Evolutionary conservation across 1,284 basidiomycete genomes (phyloP).

Genomic region (Spongiforma sp.): DNA sequence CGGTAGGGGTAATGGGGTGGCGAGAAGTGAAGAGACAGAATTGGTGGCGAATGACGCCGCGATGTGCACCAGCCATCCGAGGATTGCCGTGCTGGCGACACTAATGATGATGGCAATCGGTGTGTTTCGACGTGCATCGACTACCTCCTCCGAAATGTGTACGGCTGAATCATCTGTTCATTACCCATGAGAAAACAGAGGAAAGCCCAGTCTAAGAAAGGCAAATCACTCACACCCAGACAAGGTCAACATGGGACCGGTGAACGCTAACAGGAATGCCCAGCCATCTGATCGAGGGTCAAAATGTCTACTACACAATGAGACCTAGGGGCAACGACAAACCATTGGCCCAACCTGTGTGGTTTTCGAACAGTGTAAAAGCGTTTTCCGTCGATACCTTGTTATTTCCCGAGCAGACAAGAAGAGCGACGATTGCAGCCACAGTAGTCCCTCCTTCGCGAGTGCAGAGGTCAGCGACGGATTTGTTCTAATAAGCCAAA

Average conservation of each 20-base stretch:
- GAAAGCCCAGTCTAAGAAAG: not conserved
- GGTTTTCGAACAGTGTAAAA: constrained; percentile 73
- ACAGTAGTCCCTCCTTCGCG: constrained; percentile 65
- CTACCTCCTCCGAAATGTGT: constrained; percentile 78
- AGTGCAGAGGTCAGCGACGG: too few species aligned
- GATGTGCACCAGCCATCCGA: constrained; percentile 70
- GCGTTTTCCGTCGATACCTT: constrained; percentile 70
- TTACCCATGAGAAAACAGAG: too few species aligned
- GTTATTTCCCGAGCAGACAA: constrained; percentile 58
- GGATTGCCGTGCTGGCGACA: constrained; percentile 59
- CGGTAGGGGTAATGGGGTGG: constrained; percentile 58
- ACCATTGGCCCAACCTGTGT: constrained; percentile 70
- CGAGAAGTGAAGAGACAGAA: constrained; percentile 59
- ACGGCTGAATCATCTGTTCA: constrained; percentile 78
- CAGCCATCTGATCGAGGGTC: constrained; percentile 56
- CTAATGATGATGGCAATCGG: constrained; percentile 79
- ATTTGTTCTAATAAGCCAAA: not conserved
- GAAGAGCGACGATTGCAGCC: constrained; percentile 62
- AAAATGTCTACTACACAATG: not conserved
- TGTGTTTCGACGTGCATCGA: constrained; percentile 68
- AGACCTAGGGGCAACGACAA: constrained; percentile 18
- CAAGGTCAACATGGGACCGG: constrained; percentile 78
- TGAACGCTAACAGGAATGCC: constrained; percentile 76
- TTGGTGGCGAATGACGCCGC: constrained; percentile 67
- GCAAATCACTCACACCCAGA: constrained; percentile 61